Base-by-base conservation (phyloP, 495 filamentous ascomycete genomes). In the Venustampulla echinocandica region DNA sequence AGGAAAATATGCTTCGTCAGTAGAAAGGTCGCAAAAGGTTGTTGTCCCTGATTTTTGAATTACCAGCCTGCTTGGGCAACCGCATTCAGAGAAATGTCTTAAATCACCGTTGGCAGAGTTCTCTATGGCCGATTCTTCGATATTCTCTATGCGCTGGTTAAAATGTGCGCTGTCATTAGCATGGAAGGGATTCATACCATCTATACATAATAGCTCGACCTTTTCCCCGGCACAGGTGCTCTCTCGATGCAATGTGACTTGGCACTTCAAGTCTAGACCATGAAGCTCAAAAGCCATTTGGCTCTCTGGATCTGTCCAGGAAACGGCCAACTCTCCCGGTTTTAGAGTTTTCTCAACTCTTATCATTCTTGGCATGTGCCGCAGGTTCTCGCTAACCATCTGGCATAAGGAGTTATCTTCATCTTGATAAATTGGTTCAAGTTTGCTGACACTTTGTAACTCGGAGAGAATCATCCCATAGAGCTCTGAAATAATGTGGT, bases 341-440 rank as follows among this genome's bases (percentile, higher is more conserved):
- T 33, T 21, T 1, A 19, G 10, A 4, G n/a, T 33, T 15, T 36
- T 10, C 9, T 5, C 7, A n/a, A 32, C 28, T 6, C 36, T 13
- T 27, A 54, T 36, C 46, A 46, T 46, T 13, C 35, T 15, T 22
- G 52, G 52, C 52, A 50, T 54, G 25, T 54, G 51, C 6, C 40
- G 20, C 35, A 54, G 21, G n/a, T 24, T 49, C 22, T 54, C 46
- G 10, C 20, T 3, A 20, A 45, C 34, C 23, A 1, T 50, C 27
- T 3, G 17, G 37, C 28, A 13, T 15, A 35, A 5, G 13, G 7
- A 7, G 5, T 15, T 14, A 18, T 23, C 20, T 19, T 28, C 27
- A 23, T 15, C 23, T 11, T 42, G 21, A 7, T 11, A 1, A 4
- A 14, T 32, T 23, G 17, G 33, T 1, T 32, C 24, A 13, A 14